A percentile compares a stretch with the other conserved stretches of the same genome.
phyloP scores from a whole-genome alignment of 78 protist species.

The Isochrysis galbana region DNA sequence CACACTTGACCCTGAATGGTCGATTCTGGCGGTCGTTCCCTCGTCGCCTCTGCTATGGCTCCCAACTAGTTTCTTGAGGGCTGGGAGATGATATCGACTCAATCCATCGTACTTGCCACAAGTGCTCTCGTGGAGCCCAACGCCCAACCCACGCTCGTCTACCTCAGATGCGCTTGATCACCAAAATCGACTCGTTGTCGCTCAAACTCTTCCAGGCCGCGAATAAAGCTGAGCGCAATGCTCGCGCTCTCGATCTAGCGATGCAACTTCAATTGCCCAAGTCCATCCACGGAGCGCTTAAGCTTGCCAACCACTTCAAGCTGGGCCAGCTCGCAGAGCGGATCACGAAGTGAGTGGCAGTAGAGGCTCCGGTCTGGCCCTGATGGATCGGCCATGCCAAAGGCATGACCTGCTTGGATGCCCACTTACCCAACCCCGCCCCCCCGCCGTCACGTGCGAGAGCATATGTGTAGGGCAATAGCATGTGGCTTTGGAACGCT shows the following conservation, averaged over 20 bases:
- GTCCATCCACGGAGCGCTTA: not conserved
- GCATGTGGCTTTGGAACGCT: not conserved
- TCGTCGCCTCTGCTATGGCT: no score
- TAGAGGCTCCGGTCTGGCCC: not conserved
- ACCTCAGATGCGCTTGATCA: not conserved
- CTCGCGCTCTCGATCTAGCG: conserved; percentile 19
- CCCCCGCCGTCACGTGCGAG: not conserved
- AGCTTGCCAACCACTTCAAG: conserved; percentile 16
- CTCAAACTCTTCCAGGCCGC: not conserved
- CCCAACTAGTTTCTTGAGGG: no score
- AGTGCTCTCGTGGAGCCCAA: no score
- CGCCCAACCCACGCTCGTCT: no score
- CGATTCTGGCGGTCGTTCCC: no score
- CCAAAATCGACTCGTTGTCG: not conserved
- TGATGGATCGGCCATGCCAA: not conserved
- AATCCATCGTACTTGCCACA: no score
- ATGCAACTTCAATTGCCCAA: not conserved
- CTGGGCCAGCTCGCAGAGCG: conserved; percentile 18
- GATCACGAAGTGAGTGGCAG: not conserved
- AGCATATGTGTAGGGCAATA: not conserved
- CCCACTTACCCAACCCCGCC: no score
- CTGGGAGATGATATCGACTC: no score
- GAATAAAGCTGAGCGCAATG: not conserved
- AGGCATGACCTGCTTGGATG: no score
- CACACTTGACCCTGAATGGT: no score